Evolutionary conservation across 2,329 filamentous ascomycete species (phyloP).

Genomic region (Trichoderma breve): DNA sequence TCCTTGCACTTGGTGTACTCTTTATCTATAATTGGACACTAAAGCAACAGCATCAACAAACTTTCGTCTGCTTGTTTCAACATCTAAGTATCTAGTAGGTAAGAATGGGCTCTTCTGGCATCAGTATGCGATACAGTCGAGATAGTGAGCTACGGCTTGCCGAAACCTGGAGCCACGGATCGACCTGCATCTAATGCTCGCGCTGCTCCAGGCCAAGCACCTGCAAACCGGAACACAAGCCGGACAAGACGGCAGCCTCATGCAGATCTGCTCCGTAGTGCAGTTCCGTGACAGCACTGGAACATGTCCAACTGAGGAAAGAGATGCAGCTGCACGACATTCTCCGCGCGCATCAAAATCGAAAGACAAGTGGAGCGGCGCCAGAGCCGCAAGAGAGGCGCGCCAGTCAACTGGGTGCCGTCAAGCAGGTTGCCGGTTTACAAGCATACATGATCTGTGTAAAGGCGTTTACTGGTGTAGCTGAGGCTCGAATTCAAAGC

Average conservation of each 20-base stretch:
- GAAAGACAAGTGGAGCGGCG: background rate
- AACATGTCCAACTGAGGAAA: background rate
- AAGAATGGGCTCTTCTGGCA: background rate
- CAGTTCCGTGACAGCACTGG: background rate
- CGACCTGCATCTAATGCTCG: background rate
- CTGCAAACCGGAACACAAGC: background rate
- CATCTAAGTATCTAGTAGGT: background rate
- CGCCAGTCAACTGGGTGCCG: background rate
- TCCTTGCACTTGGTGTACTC: background rate
- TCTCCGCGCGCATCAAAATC: background rate
- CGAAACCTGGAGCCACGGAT: background rate
- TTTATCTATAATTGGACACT: background rate
- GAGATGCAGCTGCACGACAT: slow-evolving; percentile 10
- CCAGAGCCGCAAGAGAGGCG: background rate
- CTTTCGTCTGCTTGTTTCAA: background rate
- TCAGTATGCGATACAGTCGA: background rate
- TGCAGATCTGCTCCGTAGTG: slow-evolving; percentile 3
- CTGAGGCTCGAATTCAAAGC: background rate
- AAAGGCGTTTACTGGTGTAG: background rate
- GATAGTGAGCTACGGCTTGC: background rate
- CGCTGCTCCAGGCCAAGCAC: background rate
- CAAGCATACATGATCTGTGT: background rate
- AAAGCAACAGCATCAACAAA: background rate
- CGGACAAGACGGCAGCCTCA: background rate
- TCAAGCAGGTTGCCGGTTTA: background rate